These are phyloP conservation scores for Dunaliella primolecta DNA, from an alignment of 139 green algal genomes.

Conservation along the genomic window DNA sequence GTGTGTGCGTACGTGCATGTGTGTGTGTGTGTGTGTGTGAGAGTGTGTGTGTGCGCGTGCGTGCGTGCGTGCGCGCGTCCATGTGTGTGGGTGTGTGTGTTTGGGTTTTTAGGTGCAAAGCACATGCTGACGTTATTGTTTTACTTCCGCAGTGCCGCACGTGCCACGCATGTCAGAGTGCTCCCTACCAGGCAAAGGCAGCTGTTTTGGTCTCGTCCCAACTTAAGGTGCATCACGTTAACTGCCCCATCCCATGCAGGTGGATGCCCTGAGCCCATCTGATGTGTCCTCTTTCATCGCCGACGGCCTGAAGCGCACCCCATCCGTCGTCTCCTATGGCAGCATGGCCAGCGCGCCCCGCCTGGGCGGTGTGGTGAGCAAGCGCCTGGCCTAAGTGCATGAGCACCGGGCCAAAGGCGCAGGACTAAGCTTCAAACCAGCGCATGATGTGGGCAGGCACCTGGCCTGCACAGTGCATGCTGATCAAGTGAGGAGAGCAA, in stretches of 20 bases:
- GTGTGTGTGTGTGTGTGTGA: not conserved
- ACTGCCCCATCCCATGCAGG: not conserved
- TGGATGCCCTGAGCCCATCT: conserved; percentile 22
- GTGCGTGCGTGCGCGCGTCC: not conserved
- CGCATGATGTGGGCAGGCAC: not conserved
- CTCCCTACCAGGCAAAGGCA: no score
- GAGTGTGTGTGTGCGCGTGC: not conserved
- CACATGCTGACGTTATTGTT: no score
- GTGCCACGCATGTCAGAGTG: no score
- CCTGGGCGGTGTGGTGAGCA: conserved; percentile 15
- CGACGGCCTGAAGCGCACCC: conserved; percentile 20
- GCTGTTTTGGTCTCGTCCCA: no score
- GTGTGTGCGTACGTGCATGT: no score
- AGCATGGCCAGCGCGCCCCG: conserved; percentile 29
- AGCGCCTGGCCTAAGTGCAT: conserved; percentile 24
- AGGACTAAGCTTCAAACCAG: not conserved
- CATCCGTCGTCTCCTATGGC: conserved; percentile 34
- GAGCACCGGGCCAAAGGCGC: not conserved
- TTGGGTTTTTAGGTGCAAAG: no score
- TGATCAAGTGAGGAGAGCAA: no score
- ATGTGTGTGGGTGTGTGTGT: no score
- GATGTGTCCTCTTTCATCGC: conserved; percentile 25
- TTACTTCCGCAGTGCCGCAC: no score
- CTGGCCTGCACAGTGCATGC: no score
- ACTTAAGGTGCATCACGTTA: no score